Conservation (phyloP, 768 basidiomycete species). For the Hydnum rufescens region DNA sequence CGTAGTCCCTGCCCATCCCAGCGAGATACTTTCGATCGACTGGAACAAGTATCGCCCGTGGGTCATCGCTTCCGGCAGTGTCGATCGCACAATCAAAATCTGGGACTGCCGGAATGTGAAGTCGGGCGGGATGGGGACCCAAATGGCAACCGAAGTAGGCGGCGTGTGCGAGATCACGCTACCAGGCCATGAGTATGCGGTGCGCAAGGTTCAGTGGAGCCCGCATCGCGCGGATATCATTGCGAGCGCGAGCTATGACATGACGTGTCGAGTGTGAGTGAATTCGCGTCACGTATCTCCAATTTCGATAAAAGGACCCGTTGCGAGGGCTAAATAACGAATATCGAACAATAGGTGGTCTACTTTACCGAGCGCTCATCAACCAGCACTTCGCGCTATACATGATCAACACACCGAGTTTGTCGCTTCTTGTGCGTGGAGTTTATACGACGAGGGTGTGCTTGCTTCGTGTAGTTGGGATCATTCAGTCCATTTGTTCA, state of each 20-base stretch:
- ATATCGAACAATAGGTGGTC: conserved; percentile 38
- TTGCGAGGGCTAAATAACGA: background rate
- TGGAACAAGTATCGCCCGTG: conserved; percentile 87
- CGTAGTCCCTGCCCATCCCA: conserved; percentile 57
- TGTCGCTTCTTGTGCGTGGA: conserved; percentile 81
- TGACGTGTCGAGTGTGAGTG: conserved; percentile 81
- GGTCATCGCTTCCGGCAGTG: conserved; percentile 55
- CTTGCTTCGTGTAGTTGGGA: conserved; percentile 91
- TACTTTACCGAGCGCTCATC: conserved; percentile 31
- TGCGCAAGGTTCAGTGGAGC: conserved; percentile 78
- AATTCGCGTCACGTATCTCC: background rate
- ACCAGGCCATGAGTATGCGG: conserved; percentile 75
- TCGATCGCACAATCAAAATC: conserved; percentile 54
- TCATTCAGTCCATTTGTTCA: conserved; percentile 10
- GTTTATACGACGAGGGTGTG: conserved; percentile 72
- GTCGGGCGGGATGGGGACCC: conserved; percentile 23
- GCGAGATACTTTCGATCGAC: conserved; percentile 64
- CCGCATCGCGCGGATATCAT: conserved; percentile 35
- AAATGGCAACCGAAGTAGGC: conserved; percentile 47
- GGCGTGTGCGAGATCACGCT: conserved; percentile 51
- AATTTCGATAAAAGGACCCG: background rate
- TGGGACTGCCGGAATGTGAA: conserved; percentile 84
- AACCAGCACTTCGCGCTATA: conserved; percentile 34
- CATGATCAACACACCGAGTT: conserved; percentile 90
- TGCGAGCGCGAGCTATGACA: conserved; percentile 64